Evolutionary conservation across 1,139 yeast genomes (phyloP), one percentile per base, ranked within the genome.

Genomic region (Suzukiozyma palmioleophila): DNA sequence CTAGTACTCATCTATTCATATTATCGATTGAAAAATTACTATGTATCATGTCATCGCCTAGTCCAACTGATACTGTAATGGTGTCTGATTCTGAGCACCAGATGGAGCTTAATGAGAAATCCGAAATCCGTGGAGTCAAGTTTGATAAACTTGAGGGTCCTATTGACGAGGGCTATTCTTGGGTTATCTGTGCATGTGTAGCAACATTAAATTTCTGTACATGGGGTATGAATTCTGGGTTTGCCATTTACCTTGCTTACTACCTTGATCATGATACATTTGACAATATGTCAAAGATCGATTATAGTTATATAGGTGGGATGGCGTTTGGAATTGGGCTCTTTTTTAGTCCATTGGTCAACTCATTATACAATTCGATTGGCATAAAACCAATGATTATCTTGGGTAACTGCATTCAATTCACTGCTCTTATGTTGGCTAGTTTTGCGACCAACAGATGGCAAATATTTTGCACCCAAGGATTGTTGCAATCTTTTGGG

Each of bases 191-290:
- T 22, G 52, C 71, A 30, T 70, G 72, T 1, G 60, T 64, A 18
- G 64, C 71, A 43, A 41, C 70, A 5, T 52, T 72, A 18, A 69
- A 70, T 57, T 67, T 73, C 34, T 54, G 66, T 42, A 68, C 78
- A 0, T 75, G 77, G 71, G 81, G 81, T 1, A 71, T 73, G 72
- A 73, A 74, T 42, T 66, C 75, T 29, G 76, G 79, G 3, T 76
- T 64, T 56, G 79, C 79, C 21, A 64, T 75, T n/a, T 76, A 72
- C 46, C 73, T 75, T 44, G 62, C 76, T 2, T 59, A 68, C 41
- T 75, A 75, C 47, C 42, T 66, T n/a, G 55, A 57, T 52, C 57
- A 62, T 32, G 51, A 59, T 32, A 59, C 64, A 3, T 65, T 67
- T 35, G 52, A 57, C 0, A 66, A 75, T 0, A 79, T 77, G 3